Conservation (phyloP, 2,329 filamentous ascomycete species). For the Zymoseptoria pseudotritici region DNA sequence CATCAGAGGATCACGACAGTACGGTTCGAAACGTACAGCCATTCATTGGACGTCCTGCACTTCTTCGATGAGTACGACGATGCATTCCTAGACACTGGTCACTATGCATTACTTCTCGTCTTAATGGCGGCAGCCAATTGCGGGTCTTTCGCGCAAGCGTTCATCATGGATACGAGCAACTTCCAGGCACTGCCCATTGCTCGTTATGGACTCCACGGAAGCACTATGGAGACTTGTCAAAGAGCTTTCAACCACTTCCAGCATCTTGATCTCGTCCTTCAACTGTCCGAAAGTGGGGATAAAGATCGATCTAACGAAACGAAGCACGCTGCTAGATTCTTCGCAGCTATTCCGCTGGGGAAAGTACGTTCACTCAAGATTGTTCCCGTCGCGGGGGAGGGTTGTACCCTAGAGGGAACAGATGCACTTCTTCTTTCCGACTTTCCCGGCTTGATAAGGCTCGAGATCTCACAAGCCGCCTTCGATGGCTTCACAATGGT, state of each 20-base stretch:
- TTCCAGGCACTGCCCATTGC: neutral
- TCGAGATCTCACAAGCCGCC: neutral
- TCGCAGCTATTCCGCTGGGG: neutral
- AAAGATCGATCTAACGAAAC: neutral
- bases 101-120: neutral
- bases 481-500: neutral
- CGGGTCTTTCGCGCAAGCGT: neutral
- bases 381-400: neutral
- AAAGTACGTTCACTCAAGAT: neutral
- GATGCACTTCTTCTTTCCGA: neutral
- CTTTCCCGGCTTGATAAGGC: neutral
- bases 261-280: neutral
- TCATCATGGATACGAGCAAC: neutral
- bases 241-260: neutral
- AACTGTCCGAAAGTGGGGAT: neutral
- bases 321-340: neutral
- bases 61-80: neutral
- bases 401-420: neutral
- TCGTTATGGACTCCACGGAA: neutral
- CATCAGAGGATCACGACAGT: neutral
- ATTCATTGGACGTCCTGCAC: neutral
- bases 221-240: neutral
- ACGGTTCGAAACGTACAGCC: neutral
- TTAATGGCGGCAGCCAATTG: neutral
- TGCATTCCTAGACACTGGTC: neutral